phyloP scores from a whole-genome alignment of 1,284 basidiomycete species.

The Wallemia ichthyophaga region DNA sequence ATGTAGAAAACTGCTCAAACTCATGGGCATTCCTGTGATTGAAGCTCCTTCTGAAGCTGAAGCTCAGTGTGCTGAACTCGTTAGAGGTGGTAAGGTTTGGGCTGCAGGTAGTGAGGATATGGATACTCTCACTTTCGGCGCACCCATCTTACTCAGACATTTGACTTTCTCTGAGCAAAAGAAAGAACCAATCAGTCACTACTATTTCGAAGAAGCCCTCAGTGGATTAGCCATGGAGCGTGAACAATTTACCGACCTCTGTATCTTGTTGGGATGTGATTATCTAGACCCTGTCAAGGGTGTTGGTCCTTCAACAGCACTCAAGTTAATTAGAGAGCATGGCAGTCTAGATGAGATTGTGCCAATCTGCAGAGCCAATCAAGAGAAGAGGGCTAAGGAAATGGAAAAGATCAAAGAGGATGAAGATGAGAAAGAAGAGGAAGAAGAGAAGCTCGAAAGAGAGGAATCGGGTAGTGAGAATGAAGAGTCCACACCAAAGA shows the following conservation, averaged over 20 bases:
- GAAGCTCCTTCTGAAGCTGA: constrained; percentile 96
- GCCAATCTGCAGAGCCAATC: constrained; percentile 50
- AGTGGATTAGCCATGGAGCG: constrained; percentile 74
- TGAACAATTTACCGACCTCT: constrained; percentile 89
- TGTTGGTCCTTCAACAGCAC: constrained; percentile 75
- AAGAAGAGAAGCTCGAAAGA: constrained; percentile 2
- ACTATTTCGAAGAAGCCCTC: constrained; percentile 49
- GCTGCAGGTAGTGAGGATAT: constrained; percentile 97
- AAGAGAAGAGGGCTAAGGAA: constrained; percentile 17
- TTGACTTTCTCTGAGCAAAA: constrained; percentile 97
- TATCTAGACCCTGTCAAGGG: constrained; percentile 92
- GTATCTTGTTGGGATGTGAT: constrained; percentile 88
- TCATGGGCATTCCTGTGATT: constrained; percentile 94
- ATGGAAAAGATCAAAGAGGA: constrained; percentile 13
- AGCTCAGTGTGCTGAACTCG: constrained; percentile 92
- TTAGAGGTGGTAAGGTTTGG: constrained; percentile 74
- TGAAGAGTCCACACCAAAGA: constrained; percentile 9
- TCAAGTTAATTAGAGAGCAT: constrained; percentile 72
- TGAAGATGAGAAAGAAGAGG: constrained; percentile 7
- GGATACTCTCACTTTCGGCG: constrained; percentile 89
- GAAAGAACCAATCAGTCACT: constrained; percentile 89
- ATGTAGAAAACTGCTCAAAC: constrained; percentile 49
- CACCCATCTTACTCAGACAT: constrained; percentile 75
- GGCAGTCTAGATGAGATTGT: constrained; percentile 53
- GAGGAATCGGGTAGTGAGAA: constrained; percentile 11